Percentiles rank a stretch among this genome's conserved stretches.
These are phyloP conservation scores for Lentinula raphanica DNA, from an alignment of 768 basidiomycete species.

Conservation along the genomic window DNA sequence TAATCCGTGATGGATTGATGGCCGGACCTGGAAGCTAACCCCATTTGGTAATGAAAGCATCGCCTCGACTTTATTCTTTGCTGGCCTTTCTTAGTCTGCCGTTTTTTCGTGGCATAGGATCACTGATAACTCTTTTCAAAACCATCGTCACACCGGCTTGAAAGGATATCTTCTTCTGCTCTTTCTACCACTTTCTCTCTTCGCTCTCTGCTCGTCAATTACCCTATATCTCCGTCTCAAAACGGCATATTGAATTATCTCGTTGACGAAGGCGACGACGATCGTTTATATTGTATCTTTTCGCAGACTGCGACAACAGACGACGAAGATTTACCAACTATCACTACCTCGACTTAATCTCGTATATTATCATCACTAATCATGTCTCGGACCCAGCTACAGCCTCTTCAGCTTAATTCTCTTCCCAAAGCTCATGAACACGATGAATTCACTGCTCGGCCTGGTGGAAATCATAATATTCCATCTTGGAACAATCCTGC, in stretches of 20 bases:
- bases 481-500: neutral
- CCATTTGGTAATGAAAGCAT: neutral
- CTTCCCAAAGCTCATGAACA: neutral
- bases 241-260: neutral
- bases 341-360: neutral
- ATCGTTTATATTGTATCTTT: neutral
- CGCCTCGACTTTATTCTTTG: neutral
- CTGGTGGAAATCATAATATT: neutral
- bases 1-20: neutral
- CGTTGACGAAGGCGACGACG: neutral
- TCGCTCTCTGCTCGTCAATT: neutral
- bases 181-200: neutral
- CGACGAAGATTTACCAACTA: neutral
- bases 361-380: neutral
- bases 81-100: neutral
- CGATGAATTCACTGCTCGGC: conserved; percentile 7
- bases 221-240: neutral
- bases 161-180: neutral
- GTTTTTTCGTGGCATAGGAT: neutral
- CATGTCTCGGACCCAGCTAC: conserved; percentile 6
- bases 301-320: neutral
- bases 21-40: neutral
- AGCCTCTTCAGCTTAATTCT: conserved; percentile 3
- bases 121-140: conserved; percentile 1
- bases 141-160: neutral